Percentiles rank a stretch among this genome's conserved stretches.
Evolutionary conservation across 805 yeast species (phyloP).

Genomic region (Starmerella floricola): DNA sequence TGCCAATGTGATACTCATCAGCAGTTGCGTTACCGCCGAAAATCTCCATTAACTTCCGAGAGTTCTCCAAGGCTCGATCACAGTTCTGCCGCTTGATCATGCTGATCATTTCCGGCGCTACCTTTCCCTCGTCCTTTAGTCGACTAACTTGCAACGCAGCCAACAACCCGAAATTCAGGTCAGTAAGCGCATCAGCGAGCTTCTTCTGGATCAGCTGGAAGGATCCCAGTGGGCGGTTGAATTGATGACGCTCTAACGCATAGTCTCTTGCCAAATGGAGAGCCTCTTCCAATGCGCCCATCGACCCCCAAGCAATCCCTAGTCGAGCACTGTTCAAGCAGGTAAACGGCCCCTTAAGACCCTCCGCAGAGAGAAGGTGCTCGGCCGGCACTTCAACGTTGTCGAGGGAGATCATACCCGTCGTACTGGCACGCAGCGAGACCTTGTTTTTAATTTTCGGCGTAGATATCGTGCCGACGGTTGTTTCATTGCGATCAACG

Average conservation of each 20-base stretch:
- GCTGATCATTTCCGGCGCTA: constrained; percentile 35
- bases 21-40: constrained; percentile 37
- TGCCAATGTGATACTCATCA: constrained; percentile 35
- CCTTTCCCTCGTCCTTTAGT: constrained; percentile 31
- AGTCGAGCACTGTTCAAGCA: constrained; percentile 35
- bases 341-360: constrained; percentile 37
- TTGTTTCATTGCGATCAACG: constrained; percentile 30
- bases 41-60: constrained; percentile 33
- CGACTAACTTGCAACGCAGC: constrained; percentile 35
- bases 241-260: constrained; percentile 33
- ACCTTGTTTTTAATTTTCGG: constrained; percentile 33
- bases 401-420: constrained; percentile 35
- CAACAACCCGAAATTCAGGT: constrained; percentile 31
- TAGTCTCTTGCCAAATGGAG: constrained; percentile 30
- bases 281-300: constrained; percentile 36
- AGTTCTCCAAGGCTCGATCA: constrained; percentile 31
- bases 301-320: constrained; percentile 36
- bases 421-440: constrained; percentile 33
- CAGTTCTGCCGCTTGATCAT: constrained; percentile 36
- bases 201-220: constrained; percentile 35
- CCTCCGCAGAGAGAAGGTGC: constrained; percentile 32
- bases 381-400: constrained; percentile 36
- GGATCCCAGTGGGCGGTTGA: constrained; percentile 32
- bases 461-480: constrained; percentile 29
- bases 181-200: constrained; percentile 35